Evolutionary conservation across 345 rosid genomes (phyloP), one percentile per base, ranked within the genome.

Genomic region (Diplotaxis tenuifolia): DNA sequence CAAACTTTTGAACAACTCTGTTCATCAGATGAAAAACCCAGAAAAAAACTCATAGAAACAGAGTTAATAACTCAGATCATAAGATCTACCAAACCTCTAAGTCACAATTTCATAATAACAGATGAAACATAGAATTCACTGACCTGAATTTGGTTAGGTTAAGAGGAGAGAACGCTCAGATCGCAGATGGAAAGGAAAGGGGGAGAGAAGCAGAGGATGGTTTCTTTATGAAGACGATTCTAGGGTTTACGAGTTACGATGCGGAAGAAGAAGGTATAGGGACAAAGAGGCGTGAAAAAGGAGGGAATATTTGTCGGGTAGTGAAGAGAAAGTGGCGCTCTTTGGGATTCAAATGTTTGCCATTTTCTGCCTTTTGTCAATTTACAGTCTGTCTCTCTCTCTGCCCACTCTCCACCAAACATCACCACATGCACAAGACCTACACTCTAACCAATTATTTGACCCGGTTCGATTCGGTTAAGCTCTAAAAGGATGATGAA

Each of bases 331-430:
- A 71, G 76, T 49, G 69, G 76, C 80, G 80, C 42, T 66, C 73
- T 71, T 71, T 42, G 7, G 76, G 73, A 66, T 77, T 77, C 80
- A 77, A 77, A 77, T 77, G 80, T 77, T 77, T 77, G 80, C 76
- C 64, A 50, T 77, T 60, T 65, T 77, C 75, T 32, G 15, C 42
- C 59, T 4, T 56, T 56, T 56, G 59, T 68, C 68, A 68, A 75
- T 42, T 52, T 29, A 70, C 70, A 42, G 65, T 63, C 79, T 75
- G 79, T 75, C 34, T 31, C 3, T 0, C 3, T 0, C 4, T 21
- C 54, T 62, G 11, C 45, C 14, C 49, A 27, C 31, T 28, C 6
- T 1, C 47, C 47, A 42, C 56, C 15, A 68, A 29, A 62, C 64
- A 38, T 50, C 8, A 2, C 0, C 75, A 75, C 71, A 70, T 76